Evolutionary conservation across 805 yeast species (phyloP).

Genomic region (Teunomyces barrocoloradensis): DNA sequence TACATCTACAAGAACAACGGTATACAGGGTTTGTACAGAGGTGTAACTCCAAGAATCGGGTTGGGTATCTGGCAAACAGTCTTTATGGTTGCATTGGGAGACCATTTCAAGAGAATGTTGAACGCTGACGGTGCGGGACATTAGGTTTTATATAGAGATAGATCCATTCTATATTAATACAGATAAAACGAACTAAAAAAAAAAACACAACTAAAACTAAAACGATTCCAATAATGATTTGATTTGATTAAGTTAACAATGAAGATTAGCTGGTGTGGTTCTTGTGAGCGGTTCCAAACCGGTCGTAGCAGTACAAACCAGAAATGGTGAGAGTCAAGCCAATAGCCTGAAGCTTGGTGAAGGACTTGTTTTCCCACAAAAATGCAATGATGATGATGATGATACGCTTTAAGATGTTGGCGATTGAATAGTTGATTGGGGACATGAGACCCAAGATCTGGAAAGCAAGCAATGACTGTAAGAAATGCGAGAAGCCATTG

Average conservation of each 20-base stretch:
- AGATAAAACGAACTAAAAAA: neutral
- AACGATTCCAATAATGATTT: too few relatives aligned
- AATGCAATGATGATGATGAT: slow-evolving; percentile 67
- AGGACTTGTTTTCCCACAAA: slow-evolving; percentile 53
- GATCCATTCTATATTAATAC: neutral
- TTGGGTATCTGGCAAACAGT: slow-evolving; percentile 98
- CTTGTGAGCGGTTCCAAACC: slow-evolving; percentile 31
- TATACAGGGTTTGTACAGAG: slow-evolving; percentile 86
- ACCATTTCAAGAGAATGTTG: slow-evolving; percentile 52
- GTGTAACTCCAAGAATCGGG: slow-evolving; percentile 96
- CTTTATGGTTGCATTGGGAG: slow-evolving; percentile 98
- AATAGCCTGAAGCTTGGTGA: slow-evolving; percentile 27
- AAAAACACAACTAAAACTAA: neutral
- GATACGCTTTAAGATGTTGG: slow-evolving; percentile 72
- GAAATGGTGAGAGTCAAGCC: slow-evolving; percentile 37
- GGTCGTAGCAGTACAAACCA: slow-evolving; percentile 43
- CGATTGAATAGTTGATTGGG: slow-evolving; percentile 79
- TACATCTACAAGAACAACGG: slow-evolving; percentile 86
- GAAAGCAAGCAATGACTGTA: slow-evolving; percentile 72
- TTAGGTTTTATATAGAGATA: slow-evolving; percentile 12
- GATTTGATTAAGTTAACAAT: neutral
- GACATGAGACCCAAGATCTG: slow-evolving; percentile 68
- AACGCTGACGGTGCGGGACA: slow-evolving; percentile 42
- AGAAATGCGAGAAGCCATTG: slow-evolving; percentile 70
- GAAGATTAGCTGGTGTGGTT: slow-evolving; percentile 1